These are phyloP conservation scores for Aethionema arabicum DNA, from an alignment of 345 rosid genomes.

Conservation along the genomic window DNA sequence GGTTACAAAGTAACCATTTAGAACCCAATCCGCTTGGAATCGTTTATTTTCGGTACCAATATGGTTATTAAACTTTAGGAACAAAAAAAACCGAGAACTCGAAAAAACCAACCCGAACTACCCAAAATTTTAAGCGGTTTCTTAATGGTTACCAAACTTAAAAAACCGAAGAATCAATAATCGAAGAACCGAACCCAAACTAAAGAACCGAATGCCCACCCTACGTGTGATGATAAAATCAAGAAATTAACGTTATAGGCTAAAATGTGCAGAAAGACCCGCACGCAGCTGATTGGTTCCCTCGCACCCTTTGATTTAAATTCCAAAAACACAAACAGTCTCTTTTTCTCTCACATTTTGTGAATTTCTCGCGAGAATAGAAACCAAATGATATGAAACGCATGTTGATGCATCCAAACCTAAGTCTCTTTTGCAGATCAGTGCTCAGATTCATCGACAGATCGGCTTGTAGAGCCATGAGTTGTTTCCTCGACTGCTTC, in stretches of 20 bases:
- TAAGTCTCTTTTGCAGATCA: conserved; percentile 39
- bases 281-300: conserved; percentile 25
- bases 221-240: conserved; percentile 10
- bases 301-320: conserved; percentile 34
- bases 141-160: too few species aligned
- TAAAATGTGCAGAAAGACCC: background rate
- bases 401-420: conserved; percentile 40
- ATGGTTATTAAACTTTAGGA: too few species aligned
- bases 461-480: conserved; percentile 54
- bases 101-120: too few species aligned
- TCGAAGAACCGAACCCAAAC: too few species aligned
- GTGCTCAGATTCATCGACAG: conserved; percentile 34
- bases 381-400: conserved; percentile 49
- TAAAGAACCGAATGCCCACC: too few species aligned
- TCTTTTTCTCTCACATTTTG: conserved; percentile 14
- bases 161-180: too few species aligned
- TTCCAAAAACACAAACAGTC: conserved; percentile 15
- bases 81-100: too few species aligned
- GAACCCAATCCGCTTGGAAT: too few species aligned
- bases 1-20: too few species aligned
- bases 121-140: too few species aligned
- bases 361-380: conserved; percentile 34
- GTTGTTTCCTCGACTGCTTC: conserved; percentile 77
- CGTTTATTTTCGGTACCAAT: too few species aligned
- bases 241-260: conserved; percentile 6